Percentiles rank a stretch among this genome's conserved stretches.
Conservation (phyloP, 805 yeast genomes). For the Wickerhamomyces canadensis region DNA sequence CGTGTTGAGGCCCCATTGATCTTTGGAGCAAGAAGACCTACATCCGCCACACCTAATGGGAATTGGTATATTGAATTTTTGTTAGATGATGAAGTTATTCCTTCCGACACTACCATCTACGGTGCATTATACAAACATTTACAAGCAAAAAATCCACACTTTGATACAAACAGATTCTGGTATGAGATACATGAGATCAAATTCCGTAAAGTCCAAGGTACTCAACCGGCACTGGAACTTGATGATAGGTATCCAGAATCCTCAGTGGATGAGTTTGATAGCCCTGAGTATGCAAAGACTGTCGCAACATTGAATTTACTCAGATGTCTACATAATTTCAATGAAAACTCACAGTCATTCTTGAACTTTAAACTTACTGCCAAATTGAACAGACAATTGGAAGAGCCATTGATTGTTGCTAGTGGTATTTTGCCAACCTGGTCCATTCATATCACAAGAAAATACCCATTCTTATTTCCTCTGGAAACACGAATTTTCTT, state of each 20-base stretch:
- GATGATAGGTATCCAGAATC: conserved; percentile 27
- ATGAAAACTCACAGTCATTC: conserved; percentile 32
- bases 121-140: conserved; percentile 62
- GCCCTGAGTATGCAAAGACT: conserved; percentile 26
- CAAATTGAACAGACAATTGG: conserved; percentile 79
- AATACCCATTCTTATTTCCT: conserved; percentile 80
- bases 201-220: conserved; percentile 35
- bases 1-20: conserved; percentile 27
- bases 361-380: conserved; percentile 80
- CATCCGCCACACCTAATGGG: background rate
- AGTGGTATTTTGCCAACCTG: conserved; percentile 84
- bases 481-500: conserved; percentile 73
- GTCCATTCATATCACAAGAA: conserved; percentile 68
- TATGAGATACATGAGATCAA: conserved; percentile 44
- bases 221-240: conserved; percentile 15
- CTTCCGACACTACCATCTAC: conserved; percentile 65
- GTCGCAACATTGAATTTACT: conserved; percentile 41
- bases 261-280: conserved; percentile 24
- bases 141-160: conserved; percentile 30
- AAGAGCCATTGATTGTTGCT: conserved; percentile 83
- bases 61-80: conserved; percentile 48
- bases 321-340: conserved; percentile 36
- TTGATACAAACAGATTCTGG: conserved; percentile 55
- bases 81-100: conserved; percentile 50
- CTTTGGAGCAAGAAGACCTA: conserved; percentile 15